Base-by-base conservation (phyloP, 2,329 filamentous ascomycete species). In the Alternaria dauci region DNA sequence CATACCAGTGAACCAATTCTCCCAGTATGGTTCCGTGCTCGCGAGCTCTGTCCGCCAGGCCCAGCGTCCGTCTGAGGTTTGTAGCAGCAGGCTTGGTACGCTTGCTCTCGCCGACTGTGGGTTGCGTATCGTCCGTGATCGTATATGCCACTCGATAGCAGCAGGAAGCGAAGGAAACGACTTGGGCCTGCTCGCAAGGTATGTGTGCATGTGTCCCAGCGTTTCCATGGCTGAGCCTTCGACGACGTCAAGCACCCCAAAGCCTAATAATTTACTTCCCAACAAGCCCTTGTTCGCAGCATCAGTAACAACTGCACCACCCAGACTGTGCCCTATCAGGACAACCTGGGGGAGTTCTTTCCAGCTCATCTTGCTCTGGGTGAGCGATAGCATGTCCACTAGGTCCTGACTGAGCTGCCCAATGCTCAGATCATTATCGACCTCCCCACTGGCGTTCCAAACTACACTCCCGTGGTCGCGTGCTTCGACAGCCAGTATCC, bases 151-250 rank as follows among this genome's bases (percentile, higher is more conserved):
- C 71, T 96, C 92, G 67, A 99, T 93, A 7, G 90, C 94, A 4
- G 91, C 87, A 65, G 91, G 85, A 18, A 97, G 70, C 12, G 88
- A 90, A n/a, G 88, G 83, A 72, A 99, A 99, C 2, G 89, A 87
- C 8, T 84, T 82, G 0, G 95, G 95, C 23, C 95, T 86, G 5
- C 90, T 93, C 1, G 91, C 89, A 20, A 99, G 85, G 77, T 97
- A 97, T 3, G 89, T 91, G 68, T 95, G 91, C 95, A 99, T 99
- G 78, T 91, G 94, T 77, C 93, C 89, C 54, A 99, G 84, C 3
- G 95, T 94, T 76, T 98, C 95, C 79, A 99, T 94, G 34, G 95
- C 95, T 0, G 92, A 96, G 11, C 95, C 87, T 79, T 99, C 95
- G 28, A 99, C 95, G 5, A 99, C 93, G 79, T 99, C 95, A 16